Evolutionary conservation across 306 rosid genomes (phyloP).

Genomic region (Amphicarpaea edgeworthii): DNA sequence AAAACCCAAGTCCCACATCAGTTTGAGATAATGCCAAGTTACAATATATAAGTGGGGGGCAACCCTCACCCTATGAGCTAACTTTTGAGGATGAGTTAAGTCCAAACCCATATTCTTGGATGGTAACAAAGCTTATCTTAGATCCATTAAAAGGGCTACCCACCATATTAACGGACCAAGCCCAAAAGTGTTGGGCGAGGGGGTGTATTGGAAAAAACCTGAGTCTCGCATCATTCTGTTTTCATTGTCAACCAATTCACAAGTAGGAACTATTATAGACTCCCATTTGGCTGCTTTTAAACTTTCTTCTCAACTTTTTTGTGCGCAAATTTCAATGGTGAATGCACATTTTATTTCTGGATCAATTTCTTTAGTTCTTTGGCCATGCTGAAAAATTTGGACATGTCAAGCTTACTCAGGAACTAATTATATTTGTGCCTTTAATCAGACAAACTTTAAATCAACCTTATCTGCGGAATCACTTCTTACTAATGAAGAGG

Average conservation of each 20-base stretch:
- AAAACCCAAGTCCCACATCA: too few species aligned
- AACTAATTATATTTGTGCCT: constrained; percentile 42
- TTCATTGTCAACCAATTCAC: constrained; percentile 11
- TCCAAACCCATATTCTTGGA: too few species aligned
- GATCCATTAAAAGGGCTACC: too few species aligned
- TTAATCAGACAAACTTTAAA: constrained; percentile 63
- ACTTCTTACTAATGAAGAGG: constrained; percentile 84
- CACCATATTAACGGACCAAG: too few species aligned
- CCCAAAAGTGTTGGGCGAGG: too few species aligned
- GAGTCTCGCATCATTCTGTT: too few species aligned
- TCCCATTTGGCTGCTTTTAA: constrained; percentile 1
- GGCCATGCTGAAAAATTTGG: constrained; percentile 1
- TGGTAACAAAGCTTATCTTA: too few species aligned
- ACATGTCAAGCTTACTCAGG: constrained; percentile 26
- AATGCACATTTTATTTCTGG: constrained; percentile 18
- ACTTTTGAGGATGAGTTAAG: too few species aligned
- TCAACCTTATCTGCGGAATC: constrained; percentile 74
- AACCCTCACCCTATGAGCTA: too few species aligned
- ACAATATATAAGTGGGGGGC: too few species aligned
- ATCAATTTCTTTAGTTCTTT: not conserved
- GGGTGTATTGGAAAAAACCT: too few species aligned
- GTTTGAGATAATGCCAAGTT: too few species aligned
- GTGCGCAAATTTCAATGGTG: constrained; percentile 17
- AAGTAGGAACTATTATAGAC: not conserved
- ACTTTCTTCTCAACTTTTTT: constrained; percentile 30